Conservation (phyloP, 1,284 basidiomycete genomes). For the Marasmius oreades region DNA sequence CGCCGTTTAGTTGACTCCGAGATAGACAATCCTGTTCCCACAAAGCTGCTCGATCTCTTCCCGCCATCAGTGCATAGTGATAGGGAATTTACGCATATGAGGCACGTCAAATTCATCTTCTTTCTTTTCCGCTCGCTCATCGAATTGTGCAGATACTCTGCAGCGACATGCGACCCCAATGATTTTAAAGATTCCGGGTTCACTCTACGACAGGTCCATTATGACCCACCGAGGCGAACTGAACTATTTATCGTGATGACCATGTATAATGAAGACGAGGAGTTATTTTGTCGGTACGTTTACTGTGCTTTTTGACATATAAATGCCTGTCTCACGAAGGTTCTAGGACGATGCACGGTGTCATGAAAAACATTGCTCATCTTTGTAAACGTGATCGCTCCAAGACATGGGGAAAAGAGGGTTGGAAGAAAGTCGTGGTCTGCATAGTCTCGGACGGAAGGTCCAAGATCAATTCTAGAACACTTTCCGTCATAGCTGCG, state of each 20-base stretch:
- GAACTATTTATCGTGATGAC: constrained; percentile 72
- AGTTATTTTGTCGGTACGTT: constrained; percentile 50
- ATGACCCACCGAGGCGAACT: constrained; percentile 81
- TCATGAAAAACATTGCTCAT: constrained; percentile 86
- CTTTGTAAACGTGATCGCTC: constrained; percentile 79
- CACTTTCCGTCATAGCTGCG: constrained; percentile 81
- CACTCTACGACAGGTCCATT: constrained; percentile 76
- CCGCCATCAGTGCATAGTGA: constrained; percentile 40
- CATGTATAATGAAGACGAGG: constrained; percentile 75
- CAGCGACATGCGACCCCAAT: constrained; percentile 92
- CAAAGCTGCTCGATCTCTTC: constrained; percentile 73
- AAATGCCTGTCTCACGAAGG: constrained; percentile 42
- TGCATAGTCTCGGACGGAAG: constrained; percentile 75
- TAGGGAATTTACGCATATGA: constrained; percentile 93
- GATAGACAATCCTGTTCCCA: constrained; percentile 82
- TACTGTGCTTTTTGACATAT: neutral
- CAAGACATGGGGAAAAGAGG: constrained; percentile 94
- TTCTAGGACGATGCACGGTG: constrained; percentile 87
- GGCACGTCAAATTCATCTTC: constrained; percentile 84
- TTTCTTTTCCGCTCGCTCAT: neutral
- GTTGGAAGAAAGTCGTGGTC: constrained; percentile 88
- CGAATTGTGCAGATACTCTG: constrained; percentile 51
- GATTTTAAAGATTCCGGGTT: constrained; percentile 80
- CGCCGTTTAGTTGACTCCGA: constrained; percentile 46
- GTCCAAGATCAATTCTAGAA: constrained; percentile 82